A percentile compares a stretch with the other conserved stretches of the same genome.
phyloP scores from a whole-genome alignment of 2,329 filamentous ascomycete species.

The Tolypocladium album region DNA sequence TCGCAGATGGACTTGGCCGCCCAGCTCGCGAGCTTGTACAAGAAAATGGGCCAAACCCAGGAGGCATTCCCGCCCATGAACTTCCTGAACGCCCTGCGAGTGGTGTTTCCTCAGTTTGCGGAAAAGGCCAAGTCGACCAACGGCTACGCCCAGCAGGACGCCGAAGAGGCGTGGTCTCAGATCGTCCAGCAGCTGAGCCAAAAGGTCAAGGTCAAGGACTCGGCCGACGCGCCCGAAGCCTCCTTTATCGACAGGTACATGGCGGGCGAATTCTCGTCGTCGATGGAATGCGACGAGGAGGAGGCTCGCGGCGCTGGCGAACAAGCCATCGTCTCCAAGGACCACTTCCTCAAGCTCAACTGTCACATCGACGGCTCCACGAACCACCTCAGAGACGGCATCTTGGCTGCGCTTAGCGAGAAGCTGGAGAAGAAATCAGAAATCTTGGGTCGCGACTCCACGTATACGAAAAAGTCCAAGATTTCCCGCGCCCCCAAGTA shows the following conservation, averaged over 20 bases:
- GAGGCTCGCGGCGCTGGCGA: conserved; percentile 67
- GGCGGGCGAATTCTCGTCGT: conserved; percentile 67
- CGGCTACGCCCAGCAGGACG: conserved; percentile 95
- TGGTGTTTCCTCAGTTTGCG: conserved; percentile 82
- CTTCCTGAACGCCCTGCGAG: conserved; percentile 73
- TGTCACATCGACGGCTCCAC: conserved; percentile 85
- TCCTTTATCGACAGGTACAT: conserved; percentile 90
- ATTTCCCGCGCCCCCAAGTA: conserved; percentile 91
- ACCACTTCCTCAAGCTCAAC: conserved; percentile 83
- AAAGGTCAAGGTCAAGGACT: conserved; percentile 58
- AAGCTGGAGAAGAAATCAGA: conserved; percentile 85
- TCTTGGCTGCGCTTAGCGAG: conserved; percentile 71
- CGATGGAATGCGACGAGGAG: conserved; percentile 74
- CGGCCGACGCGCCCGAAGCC: conserved; percentile 33
- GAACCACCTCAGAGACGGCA: conserved; percentile 85
- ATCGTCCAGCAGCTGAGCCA: conserved; percentile 75
- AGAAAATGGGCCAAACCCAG: conserved; percentile 81
- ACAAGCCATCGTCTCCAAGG: conserved; percentile 53
- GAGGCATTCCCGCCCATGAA: conserved; percentile 72
- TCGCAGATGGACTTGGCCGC: conserved; percentile 59
- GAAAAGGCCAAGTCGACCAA: conserved; percentile 73
- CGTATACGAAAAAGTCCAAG: conserved; percentile 84
- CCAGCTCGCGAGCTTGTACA: conserved; percentile 74
- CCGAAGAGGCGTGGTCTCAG: conserved; percentile 96
- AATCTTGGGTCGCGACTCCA: conserved; percentile 63